phyloP scores from a whole-genome alignment of 306 rosid genomes.

The Vicia sativa region DNA sequence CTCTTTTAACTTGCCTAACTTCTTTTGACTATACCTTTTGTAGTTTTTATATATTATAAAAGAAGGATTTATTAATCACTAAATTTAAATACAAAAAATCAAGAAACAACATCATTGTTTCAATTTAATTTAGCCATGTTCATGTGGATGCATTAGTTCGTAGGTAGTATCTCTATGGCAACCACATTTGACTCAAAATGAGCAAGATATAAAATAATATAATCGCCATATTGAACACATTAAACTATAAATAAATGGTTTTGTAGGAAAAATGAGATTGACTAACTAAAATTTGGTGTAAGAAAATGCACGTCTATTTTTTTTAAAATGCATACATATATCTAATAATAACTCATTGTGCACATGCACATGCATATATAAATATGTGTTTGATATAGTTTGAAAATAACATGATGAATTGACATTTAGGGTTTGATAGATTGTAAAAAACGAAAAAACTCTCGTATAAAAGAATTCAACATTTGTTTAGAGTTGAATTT shows the following conservation, averaged over 20 bases:
- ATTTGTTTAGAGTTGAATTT: too few relatives aligned
- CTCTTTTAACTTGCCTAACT: slow-evolving; percentile 53
- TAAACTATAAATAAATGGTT: not conserved
- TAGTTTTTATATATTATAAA: not conserved
- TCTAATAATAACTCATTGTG: not conserved
- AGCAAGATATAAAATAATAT: not conserved
- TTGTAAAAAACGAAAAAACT: not conserved
- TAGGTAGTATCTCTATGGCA: slow-evolving; percentile 49
- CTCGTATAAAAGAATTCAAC: too few relatives aligned
- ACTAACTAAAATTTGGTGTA: not conserved
- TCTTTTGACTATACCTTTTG: slow-evolving; percentile 47
- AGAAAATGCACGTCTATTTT: not conserved
- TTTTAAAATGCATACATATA: not conserved
- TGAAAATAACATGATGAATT: not conserved
- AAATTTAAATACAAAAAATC: not conserved
- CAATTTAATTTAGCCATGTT: slow-evolving; percentile 33
- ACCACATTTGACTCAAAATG: slow-evolving; percentile 49
- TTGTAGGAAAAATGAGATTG: not conserved
- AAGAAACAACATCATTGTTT: slow-evolving; percentile 21
- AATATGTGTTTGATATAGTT: too few relatives aligned
- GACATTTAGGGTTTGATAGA: not conserved
- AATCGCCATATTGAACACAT: not conserved
- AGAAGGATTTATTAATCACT: too few relatives aligned
- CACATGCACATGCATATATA: too few relatives aligned
- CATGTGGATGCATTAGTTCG: slow-evolving; percentile 41